Percentiles rank a stretch among this genome's conserved stretches.
Evolutionary conservation across 371 early-diverging fungal species (phyloP).

Genomic region (Circinella umbellata): DNA sequence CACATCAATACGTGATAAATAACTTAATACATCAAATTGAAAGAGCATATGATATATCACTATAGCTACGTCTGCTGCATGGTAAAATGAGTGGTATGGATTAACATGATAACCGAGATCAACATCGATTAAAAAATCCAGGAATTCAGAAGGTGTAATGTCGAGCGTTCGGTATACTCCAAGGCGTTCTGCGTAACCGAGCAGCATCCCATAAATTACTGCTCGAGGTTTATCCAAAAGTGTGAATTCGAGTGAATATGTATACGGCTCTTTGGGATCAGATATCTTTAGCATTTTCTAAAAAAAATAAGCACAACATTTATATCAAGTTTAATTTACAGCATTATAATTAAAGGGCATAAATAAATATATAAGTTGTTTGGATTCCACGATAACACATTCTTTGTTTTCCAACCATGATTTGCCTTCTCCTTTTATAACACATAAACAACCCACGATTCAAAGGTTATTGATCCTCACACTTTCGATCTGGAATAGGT

Average conservation of each 20-base stretch:
- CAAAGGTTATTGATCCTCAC: slow-evolving; percentile 1
- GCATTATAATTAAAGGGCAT: slow-evolving; percentile 21
- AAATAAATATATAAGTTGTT: slow-evolving; percentile 22
- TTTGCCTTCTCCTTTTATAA: too few species aligned
- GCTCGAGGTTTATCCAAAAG: slow-evolving; percentile 69
- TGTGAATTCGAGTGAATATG: slow-evolving; percentile 60
- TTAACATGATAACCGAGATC: slow-evolving; percentile 78
- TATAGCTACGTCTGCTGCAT: slow-evolving; percentile 86
- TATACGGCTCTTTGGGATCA: slow-evolving; percentile 24
- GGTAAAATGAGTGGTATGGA: slow-evolving; percentile 90
- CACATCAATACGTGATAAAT: slow-evolving; percentile 72
- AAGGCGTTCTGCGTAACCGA: slow-evolving; percentile 68
- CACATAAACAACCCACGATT: too few species aligned
- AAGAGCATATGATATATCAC: slow-evolving; percentile 78
- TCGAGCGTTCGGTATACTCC: slow-evolving; percentile 63
- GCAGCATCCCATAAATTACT: slow-evolving; percentile 72
- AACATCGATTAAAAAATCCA: slow-evolving; percentile 85
- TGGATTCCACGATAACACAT: too few species aligned
- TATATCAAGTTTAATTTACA: too few species aligned
- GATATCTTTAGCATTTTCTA: slow-evolving; percentile 44
- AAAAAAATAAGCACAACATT: slow-evolving; percentile 32
- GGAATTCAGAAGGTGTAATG: slow-evolving; percentile 66
- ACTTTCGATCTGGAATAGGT: slow-evolving; percentile 18
- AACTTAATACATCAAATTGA: slow-evolving; percentile 63
- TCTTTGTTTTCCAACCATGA: too few species aligned